A percentile compares a stretch with the other conserved stretches of the same genome.
phyloP scores from a whole-genome alignment of 2,329 filamentous ascomycete genomes.

The Fusarium sororula region DNA sequence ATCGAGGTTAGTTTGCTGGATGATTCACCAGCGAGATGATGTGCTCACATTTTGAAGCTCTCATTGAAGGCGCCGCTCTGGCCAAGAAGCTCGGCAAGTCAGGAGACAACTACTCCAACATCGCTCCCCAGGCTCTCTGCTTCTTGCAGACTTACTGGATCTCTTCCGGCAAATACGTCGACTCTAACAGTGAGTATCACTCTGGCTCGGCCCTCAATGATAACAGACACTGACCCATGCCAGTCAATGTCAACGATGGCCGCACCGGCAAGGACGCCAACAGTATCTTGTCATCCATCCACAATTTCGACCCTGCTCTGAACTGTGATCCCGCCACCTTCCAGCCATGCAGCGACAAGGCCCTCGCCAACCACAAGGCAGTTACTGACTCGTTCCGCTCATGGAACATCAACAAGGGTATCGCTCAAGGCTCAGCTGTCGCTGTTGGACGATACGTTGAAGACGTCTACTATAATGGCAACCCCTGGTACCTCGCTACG shows the following conservation, averaged over 20 bases:
- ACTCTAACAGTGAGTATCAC: constrained; percentile 68
- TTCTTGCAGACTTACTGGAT: constrained; percentile 81
- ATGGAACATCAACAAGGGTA: constrained; percentile 75
- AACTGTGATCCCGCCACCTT: constrained; percentile 76
- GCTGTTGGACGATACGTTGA: constrained; percentile 75
- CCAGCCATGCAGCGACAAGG: constrained; percentile 77
- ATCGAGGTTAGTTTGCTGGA: constrained; percentile 61
- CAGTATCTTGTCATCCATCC: constrained; percentile 72
- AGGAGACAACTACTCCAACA: constrained; percentile 67
- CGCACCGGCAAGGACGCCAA: constrained; percentile 78
- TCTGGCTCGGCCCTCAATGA: no score
- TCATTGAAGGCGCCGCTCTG: constrained; percentile 72
- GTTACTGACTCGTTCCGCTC: constrained; percentile 80
- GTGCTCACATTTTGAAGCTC: constrained; percentile 48
- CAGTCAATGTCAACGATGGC: constrained; percentile 65
- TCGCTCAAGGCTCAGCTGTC: constrained; percentile 66
- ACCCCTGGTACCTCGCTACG: constrained; percentile 84
- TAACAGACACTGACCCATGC: not conserved
- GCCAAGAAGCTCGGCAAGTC: constrained; percentile 70
- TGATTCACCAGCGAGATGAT: not conserved
- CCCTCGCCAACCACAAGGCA: constrained; percentile 79
- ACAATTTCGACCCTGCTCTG: constrained; percentile 73
- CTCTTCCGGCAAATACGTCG: constrained; percentile 64
- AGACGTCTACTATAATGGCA: constrained; percentile 79
- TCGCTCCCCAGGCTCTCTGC: constrained; percentile 77